A percentile compares a stretch with the other conserved stretches of the same genome.
These are phyloP conservation scores for Leccinum uliginosum DNA, from an alignment of 768 basidiomycete genomes.

Conservation along the genomic window DNA sequence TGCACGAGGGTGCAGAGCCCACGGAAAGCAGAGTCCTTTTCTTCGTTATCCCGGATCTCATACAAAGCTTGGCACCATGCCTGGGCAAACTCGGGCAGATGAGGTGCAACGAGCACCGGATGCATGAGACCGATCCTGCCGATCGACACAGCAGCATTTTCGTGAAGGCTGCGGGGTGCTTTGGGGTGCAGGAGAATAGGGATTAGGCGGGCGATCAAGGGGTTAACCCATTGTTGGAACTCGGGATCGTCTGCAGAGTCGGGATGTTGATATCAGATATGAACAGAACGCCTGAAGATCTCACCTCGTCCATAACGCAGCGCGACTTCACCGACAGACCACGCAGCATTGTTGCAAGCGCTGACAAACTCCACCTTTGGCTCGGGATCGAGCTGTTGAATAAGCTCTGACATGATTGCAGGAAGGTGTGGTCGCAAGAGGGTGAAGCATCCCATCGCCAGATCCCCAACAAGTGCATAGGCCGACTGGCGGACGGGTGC, in stretches of 20 bases:
- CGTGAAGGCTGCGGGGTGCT: slow-evolving; percentile 89
- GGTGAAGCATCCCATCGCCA: slow-evolving; percentile 93
- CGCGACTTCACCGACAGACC: slow-evolving; percentile 99
- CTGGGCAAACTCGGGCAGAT: slow-evolving; percentile 86
- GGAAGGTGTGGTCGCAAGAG: slow-evolving; percentile 83
- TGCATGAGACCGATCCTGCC: slow-evolving; percentile 94
- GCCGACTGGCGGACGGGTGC: slow-evolving; percentile 94
- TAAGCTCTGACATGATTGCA: slow-evolving; percentile 85
- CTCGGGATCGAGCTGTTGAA: slow-evolving; percentile 85
- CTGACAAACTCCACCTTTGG: slow-evolving; percentile 93
- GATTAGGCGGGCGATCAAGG: slow-evolving; percentile 82
- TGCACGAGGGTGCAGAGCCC: slow-evolving; percentile 96
- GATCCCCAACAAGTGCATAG: slow-evolving; percentile 96
- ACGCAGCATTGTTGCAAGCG: slow-evolving; percentile 98
- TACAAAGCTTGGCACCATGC: slow-evolving; percentile 97
- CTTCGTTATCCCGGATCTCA: slow-evolving; percentile 98
- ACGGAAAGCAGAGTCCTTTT: slow-evolving; percentile 98
- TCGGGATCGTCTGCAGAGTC: slow-evolving; percentile 62
- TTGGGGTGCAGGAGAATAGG: slow-evolving; percentile 91
- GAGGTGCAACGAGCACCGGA: slow-evolving; percentile 82
- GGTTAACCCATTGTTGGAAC: slow-evolving; percentile 89
- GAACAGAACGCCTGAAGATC: not conserved
- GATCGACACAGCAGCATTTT: slow-evolving; percentile 98
- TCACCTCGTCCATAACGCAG: slow-evolving; percentile 81
- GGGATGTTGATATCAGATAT: slow-evolving; percentile 4